Evolutionary conservation across 1,284 basidiomycete genomes (phyloP).

Genomic region (Leccinum subrobustum): DNA sequence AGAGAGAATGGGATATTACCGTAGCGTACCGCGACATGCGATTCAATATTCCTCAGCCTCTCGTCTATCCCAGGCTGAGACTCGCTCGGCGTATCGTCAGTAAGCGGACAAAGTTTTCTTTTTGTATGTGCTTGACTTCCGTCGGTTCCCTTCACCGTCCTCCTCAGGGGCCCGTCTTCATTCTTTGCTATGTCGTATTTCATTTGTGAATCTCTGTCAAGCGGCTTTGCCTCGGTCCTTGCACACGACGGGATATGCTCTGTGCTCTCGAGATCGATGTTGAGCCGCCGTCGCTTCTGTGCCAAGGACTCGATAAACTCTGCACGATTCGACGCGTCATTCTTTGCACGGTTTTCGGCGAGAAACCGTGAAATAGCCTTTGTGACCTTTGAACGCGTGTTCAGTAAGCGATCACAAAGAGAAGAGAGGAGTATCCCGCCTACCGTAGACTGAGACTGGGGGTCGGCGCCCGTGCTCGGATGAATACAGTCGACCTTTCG

Average conservation of each 20-base stretch:
- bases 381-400: constrained; percentile 47
- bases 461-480: constrained; percentile 41
- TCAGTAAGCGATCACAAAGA: constrained; percentile 1
- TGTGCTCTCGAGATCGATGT: constrained; percentile 28
- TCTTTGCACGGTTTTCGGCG: constrained; percentile 63
- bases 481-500: constrained; percentile 64
- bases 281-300: constrained; percentile 49
- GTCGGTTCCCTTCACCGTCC: constrained; percentile 44
- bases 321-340: constrained; percentile 68
- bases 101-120: constrained; percentile 26
- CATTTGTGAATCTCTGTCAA: constrained; percentile 74
- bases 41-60: constrained; percentile 62
- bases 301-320: constrained; percentile 65
- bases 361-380: constrained; percentile 70
- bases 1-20: constrained; percentile 41
- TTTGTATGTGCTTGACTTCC: constrained; percentile 20
- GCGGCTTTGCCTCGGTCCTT: constrained; percentile 63
- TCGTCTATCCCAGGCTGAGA: constrained; percentile 60
- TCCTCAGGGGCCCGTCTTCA: constrained; percentile 67
- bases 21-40: constrained; percentile 68
- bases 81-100: constrained; percentile 36
- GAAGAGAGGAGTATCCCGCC: constrained; percentile 25
- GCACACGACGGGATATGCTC: constrained; percentile 55
- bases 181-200: constrained; percentile 82
- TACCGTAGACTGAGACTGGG: constrained; percentile 57